Evolutionary conservation across 2,329 filamentous ascomycete genomes (phyloP).

Genomic region (Zymoseptoria passerinii): DNA sequence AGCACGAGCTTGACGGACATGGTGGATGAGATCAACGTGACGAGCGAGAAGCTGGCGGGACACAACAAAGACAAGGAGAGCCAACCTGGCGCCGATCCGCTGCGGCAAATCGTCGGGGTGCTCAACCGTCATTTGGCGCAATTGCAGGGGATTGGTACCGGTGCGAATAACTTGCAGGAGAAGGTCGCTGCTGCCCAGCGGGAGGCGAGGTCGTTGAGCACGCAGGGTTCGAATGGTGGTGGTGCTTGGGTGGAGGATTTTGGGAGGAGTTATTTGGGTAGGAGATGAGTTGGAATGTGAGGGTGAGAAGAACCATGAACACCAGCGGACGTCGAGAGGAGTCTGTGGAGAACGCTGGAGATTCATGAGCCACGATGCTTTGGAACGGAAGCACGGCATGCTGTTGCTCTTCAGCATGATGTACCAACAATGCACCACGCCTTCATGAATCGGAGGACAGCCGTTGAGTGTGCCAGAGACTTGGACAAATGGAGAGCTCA

Average conservation of each 20-base stretch:
- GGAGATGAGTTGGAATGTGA: background rate
- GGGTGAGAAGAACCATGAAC: background rate
- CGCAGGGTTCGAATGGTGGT: constrained; percentile 39
- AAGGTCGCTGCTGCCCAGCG: constrained; percentile 81
- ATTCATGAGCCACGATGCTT: too few species aligned
- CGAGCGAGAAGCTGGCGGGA: constrained; percentile 66
- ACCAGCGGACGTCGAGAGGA: too few species aligned
- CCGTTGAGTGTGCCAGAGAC: background rate
- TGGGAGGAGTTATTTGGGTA: constrained; percentile 75
- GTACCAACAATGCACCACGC: background rate
- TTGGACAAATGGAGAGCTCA: background rate
- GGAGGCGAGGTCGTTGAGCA: constrained; percentile 53
- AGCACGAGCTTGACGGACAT: constrained; percentile 86
- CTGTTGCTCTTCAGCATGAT: background rate
- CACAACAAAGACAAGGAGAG: constrained; percentile 74
- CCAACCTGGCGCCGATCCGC: constrained; percentile 42
- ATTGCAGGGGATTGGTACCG: constrained; percentile 86
- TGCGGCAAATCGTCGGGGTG: constrained; percentile 91
- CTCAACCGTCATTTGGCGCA: constrained; percentile 89
- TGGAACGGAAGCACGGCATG: background rate
- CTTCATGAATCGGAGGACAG: background rate
- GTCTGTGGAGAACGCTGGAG: too few species aligned
- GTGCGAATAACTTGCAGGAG: constrained; percentile 68
- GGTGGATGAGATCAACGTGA: constrained; percentile 96
- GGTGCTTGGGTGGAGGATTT: constrained; percentile 77